Base-by-base conservation (phyloP, 2,329 filamentous ascomycete species). In the Hymenoscyphus infarciens region DNA sequence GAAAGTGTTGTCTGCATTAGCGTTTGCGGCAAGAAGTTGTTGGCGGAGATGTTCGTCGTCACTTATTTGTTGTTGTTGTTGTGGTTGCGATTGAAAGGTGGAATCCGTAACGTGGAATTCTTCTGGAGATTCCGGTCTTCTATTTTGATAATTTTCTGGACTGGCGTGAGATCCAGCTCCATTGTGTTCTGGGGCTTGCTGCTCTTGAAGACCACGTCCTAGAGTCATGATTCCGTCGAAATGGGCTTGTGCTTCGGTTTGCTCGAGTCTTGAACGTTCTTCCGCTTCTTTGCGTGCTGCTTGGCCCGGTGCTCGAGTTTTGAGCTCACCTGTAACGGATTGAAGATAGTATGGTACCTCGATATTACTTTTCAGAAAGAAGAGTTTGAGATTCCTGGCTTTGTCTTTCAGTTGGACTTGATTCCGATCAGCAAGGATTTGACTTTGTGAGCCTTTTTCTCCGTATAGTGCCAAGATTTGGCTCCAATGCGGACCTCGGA, bases 341-440 rank as follows among this genome's bases (percentile, higher is more conserved):
- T 93, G 88, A 25, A 97, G 78, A 69, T 95, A 95, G 70, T 90
- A 92, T 0, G 92, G 92, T 74, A 97, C 93, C 71, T 97, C 92
- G 5, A 92, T 92, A 59, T 91, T 91, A 19, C 89, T 94, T 78
- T 97, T 97, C 60, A 97, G 78, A 75, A 96, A 96, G 78, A 95
- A 96, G 0, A 97, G 78, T 75, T 96, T 97, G 57, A 96, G 77
- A 67, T 97, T 97, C 57, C 92, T 83, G 0, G 92, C 92, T 76
- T 97, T 97, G 73, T 97, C 92, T 75, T 97, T 97, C 13, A 96
- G 81, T 73, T 96, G 92, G 0, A 97, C 92, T 72, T 97, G 92
- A 54, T 92, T 96, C 38, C 92, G 84, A 73, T 96, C 92, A 69
- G 93, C 94, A 22, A 96, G 81, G 27, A 94, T 89, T 69, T 94